Percentiles rank a stretch among this genome's conserved stretches.
These are phyloP conservation scores for Samsoniella hepiali DNA, from an alignment of 2,329 filamentous ascomycete species.

Conservation along the genomic window DNA sequence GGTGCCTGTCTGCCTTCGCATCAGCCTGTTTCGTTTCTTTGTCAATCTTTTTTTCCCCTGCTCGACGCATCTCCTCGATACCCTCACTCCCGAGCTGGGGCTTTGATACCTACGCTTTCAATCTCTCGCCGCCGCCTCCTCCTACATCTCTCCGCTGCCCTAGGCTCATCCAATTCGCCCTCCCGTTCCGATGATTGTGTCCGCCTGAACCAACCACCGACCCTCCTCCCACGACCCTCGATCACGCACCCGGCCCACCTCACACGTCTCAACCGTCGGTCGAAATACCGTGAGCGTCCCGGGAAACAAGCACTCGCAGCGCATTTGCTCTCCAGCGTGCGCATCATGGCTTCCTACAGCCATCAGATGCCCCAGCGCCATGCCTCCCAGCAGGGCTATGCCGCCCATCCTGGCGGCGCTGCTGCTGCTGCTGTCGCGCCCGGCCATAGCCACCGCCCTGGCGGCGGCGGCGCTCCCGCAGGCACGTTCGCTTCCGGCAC, in stretches of 20 bases:
- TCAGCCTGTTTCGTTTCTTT: background rate
- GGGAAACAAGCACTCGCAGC: background rate
- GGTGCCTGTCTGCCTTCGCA: background rate
- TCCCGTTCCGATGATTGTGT: slow-evolving; percentile 5
- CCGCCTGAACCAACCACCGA: background rate
- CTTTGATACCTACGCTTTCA: background rate
- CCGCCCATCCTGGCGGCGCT: slow-evolving; percentile 5
- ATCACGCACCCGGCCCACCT: slow-evolving; percentile 4
- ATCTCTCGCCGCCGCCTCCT: background rate
- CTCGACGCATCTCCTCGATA: background rate
- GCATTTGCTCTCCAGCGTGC: background rate
- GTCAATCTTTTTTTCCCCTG: background rate
- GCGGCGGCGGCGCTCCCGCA: slow-evolving; percentile 50
- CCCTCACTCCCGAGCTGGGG: too few relatives aligned
- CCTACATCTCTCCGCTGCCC: background rate
- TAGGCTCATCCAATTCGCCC: background rate
- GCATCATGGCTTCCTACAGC: slow-evolving; percentile 36
- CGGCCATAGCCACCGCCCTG: slow-evolving; percentile 43
- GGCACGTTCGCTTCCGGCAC: slow-evolving; percentile 92
- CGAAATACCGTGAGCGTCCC: background rate
- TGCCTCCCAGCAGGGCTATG: slow-evolving; percentile 11
- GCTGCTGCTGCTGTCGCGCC: slow-evolving; percentile 20
- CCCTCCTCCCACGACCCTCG: slow-evolving; percentile 6
- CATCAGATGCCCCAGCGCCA: slow-evolving; percentile 40
- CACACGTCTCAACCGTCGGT: slow-evolving; percentile 10